phyloP scores from a whole-genome alignment of 1,284 basidiomycete genomes.

The Tilletia walkeri region DNA sequence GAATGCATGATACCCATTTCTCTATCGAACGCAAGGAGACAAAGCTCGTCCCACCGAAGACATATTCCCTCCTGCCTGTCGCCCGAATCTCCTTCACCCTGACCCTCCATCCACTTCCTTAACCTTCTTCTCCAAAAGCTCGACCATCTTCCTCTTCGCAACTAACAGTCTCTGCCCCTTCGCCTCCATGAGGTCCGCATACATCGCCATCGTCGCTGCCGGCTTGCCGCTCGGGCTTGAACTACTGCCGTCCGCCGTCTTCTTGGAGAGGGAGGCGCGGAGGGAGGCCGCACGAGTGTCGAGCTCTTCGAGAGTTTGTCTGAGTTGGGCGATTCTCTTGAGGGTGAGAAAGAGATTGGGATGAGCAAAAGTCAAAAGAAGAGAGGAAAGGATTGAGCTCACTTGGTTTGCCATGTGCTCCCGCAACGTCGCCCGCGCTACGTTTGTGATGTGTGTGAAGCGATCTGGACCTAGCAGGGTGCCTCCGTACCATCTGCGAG shows the following conservation, averaged over 20 bases:
- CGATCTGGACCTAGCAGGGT: slow-evolving; percentile 68
- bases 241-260: not conserved
- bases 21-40: too few relatives aligned
- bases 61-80: too few relatives aligned
- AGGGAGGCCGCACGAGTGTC: slow-evolving; percentile 30
- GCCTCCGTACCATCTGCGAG: slow-evolving; percentile 68
- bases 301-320: slow-evolving; percentile 31
- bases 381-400: not conserved
- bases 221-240: not conserved
- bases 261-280: slow-evolving; percentile 6
- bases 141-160: slow-evolving; percentile 36
- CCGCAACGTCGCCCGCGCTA: slow-evolving; percentile 70
- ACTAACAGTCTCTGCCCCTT: slow-evolving; percentile 35
- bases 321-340: slow-evolving; percentile 51
- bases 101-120: not conserved
- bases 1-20: too few relatives aligned
- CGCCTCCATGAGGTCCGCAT: slow-evolving; percentile 35
- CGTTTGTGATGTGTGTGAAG: slow-evolving; percentile 75
- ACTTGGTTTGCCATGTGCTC: slow-evolving; percentile 66
- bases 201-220: slow-evolving; percentile 14
- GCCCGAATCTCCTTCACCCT: too few relatives aligned
- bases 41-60: too few relatives aligned
- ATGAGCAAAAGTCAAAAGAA: too few relatives aligned
- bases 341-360: slow-evolving; percentile 63
- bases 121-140: slow-evolving; percentile 27